Evolutionary conservation across 1,284 basidiomycete species (phyloP).

Genomic region (Ganoderma multipileum): DNA sequence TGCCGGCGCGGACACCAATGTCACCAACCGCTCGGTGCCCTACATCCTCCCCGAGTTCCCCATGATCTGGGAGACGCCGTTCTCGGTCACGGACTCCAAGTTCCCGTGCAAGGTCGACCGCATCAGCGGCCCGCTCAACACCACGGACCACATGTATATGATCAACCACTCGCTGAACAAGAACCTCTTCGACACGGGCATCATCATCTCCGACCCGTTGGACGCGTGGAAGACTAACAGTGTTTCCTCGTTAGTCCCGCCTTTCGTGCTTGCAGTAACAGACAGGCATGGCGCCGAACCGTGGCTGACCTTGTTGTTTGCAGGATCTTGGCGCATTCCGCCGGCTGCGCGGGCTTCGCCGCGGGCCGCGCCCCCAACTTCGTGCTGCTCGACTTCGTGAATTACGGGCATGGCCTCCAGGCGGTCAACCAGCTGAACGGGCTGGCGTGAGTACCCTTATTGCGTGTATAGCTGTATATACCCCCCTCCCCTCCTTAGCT

Average conservation of each 20-base stretch:
- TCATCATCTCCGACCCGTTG: constrained; percentile 48
- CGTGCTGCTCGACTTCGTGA: constrained; percentile 58
- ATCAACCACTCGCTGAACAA: constrained; percentile 65
- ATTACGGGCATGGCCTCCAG: constrained; percentile 49
- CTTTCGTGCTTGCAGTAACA: not conserved
- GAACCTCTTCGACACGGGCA: constrained; percentile 42
- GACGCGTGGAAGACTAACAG: constrained; percentile 52
- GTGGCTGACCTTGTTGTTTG: not conserved
- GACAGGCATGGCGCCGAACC: no score
- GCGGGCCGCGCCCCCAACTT: constrained; percentile 54
- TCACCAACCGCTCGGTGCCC: constrained; percentile 50
- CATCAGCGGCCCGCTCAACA: constrained; percentile 54
- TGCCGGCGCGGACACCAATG: constrained; percentile 52
- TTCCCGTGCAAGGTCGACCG: constrained; percentile 82
- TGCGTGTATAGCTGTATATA: not conserved
- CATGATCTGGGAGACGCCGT: constrained; percentile 83
- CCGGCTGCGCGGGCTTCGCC: constrained; percentile 50
- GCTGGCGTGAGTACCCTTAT: constrained; percentile 35
- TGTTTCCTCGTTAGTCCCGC: constrained; percentile 45
- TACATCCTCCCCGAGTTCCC: constrained; percentile 72
- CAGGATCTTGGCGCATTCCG: constrained; percentile 54
- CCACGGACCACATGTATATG: constrained; percentile 59
- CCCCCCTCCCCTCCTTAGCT: not conserved
- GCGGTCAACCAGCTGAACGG: constrained; percentile 55
- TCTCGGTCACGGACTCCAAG: constrained; percentile 61